These are phyloP conservation scores for Bruguiera gymnorhiza DNA, from an alignment of 345 rosid species.

Conservation along the genomic window DNA sequence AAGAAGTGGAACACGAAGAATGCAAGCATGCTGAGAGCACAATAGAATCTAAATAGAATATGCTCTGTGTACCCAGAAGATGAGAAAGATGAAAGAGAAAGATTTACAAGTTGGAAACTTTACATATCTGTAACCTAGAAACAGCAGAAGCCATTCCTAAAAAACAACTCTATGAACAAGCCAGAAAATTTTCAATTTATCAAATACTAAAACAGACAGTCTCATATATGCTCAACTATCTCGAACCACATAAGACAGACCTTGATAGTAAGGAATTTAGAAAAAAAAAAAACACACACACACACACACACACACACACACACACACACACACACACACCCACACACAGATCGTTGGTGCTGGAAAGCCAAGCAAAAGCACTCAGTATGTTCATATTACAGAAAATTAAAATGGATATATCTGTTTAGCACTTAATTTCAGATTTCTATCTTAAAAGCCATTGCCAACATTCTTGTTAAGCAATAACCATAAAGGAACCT, in stretches of 20 bases:
- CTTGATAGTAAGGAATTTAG: neutral
- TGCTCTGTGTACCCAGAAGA: neutral
- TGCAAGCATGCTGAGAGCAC: neutral
- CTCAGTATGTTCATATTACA: neutral
- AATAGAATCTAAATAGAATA: neutral
- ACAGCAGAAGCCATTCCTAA: neutral
- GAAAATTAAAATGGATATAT: neutral
- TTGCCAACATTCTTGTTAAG: neutral
- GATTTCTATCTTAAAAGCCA: neutral
- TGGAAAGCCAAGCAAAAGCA: neutral
- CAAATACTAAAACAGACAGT: neutral
- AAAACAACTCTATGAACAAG: neutral
- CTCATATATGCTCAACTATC: neutral
- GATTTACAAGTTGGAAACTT: neutral
- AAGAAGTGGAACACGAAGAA: neutral
- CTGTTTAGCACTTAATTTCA: neutral
- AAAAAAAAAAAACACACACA: neutral
- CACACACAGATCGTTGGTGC: neutral
- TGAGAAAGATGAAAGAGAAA: neutral
- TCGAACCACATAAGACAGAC: neutral
- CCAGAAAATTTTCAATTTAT: neutral
- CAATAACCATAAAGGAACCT: constrained; percentile 8
- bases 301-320: neutral
- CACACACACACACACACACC: too few species aligned
- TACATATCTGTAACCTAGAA: neutral